phyloP scores from a whole-genome alignment of 257 asterid genomes.

The Solanum etuberosum region DNA sequence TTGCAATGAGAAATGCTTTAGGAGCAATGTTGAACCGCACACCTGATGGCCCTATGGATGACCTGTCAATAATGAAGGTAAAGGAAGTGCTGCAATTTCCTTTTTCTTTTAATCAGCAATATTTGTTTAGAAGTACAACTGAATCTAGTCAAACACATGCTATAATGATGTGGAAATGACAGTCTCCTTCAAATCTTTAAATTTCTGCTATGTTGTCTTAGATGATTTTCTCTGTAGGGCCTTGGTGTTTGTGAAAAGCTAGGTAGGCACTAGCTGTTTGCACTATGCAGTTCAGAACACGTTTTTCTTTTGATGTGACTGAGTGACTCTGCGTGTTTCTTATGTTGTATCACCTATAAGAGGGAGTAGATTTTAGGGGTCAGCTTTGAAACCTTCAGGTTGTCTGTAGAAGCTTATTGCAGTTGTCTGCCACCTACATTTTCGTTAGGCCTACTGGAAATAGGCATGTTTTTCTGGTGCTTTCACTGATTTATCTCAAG shows the following conservation, averaged over 20 bases:
- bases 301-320: not conserved
- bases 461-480: not conserved
- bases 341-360: not conserved
- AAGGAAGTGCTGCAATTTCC: not conserved
- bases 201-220: not conserved
- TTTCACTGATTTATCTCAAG: not conserved
- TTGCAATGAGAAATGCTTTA: conserved; percentile 81
- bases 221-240: not conserved
- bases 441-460: not conserved
- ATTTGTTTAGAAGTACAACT: not conserved
- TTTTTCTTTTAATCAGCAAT: not conserved
- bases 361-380: not conserved
- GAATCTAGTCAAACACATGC: not conserved
- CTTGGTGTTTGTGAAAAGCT: not conserved
- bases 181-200: not conserved
- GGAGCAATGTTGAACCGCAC: conserved; percentile 71
- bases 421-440: not conserved
- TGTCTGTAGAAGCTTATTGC: not conserved
- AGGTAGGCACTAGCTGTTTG: not conserved
- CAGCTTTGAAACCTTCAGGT: not conserved
- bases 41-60: conserved; percentile 85
- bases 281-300: not conserved
- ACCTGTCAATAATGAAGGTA: conserved; percentile 93
- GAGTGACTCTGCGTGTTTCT: not conserved
- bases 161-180: not conserved